These are phyloP conservation scores for Corrigiola litoralis DNA, from an alignment of 179 eudicot species.

Conservation along the genomic window DNA sequence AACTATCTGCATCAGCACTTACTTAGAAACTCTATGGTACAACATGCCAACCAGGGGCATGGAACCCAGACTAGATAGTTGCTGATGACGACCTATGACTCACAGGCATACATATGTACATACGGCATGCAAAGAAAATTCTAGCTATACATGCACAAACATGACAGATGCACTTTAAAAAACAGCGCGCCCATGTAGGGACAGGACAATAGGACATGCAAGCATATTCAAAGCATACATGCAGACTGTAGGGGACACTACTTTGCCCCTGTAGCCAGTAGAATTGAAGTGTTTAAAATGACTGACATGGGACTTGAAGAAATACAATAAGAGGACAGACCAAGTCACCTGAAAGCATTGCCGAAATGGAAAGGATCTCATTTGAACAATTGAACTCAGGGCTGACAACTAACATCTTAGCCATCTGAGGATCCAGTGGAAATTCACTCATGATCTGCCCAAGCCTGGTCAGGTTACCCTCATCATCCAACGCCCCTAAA, in stretches of 20 bases:
- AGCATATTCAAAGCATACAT: background rate
- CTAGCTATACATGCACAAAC: conserved; percentile 21
- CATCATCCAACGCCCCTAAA: conserved; percentile 93
- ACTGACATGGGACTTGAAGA: conserved; percentile 8
- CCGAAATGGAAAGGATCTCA: conserved; percentile 87
- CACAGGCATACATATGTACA: conserved; percentile 30
- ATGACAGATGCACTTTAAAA: no score
- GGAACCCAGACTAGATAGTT: conserved; percentile 72
- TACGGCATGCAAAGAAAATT: conserved; percentile 21
- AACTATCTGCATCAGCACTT: conserved; percentile 97
- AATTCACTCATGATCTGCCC: conserved; percentile 97
- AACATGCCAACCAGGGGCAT: conserved; percentile 81
- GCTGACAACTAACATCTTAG: conserved; percentile 93
- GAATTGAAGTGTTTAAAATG: background rate
- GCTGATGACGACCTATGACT: conserved; percentile 90
- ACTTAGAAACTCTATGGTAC: conserved; percentile 69
- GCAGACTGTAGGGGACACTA: conserved; percentile 16
- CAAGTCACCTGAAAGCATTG: conserved; percentile 88
- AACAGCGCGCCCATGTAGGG: no score
- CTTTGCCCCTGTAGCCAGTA: conserved; percentile 19
- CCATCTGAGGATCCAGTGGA: conserved; percentile 98
- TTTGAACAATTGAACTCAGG: conserved; percentile 88
- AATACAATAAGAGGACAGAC: background rate
- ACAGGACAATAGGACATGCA: conserved; percentile 29
- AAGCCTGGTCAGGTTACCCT: conserved; percentile 89